These are phyloP conservation scores for Wolfiporia cocos DNA, from an alignment of 1,284 basidiomycete species.

Conservation along the genomic window DNA sequence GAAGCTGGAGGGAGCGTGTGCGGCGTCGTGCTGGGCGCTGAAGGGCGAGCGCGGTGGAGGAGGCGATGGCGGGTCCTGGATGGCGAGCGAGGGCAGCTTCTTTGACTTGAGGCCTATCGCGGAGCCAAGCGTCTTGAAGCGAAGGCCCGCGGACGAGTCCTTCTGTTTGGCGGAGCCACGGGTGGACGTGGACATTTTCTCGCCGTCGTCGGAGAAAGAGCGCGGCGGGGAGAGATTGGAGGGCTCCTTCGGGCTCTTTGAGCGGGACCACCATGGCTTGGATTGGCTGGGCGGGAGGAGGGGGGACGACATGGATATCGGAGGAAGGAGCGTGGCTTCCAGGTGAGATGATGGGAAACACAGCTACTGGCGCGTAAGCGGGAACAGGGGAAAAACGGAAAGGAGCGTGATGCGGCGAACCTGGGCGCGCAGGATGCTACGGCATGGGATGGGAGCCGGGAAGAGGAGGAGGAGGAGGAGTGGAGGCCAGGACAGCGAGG, in stretches of 20 bases:
- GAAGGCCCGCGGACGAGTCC: constrained; percentile 27
- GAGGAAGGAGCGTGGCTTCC: constrained; percentile 22
- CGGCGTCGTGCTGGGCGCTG: constrained; percentile 21
- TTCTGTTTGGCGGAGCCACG: constrained; percentile 15
- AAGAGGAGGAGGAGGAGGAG: no score
- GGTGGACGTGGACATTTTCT: constrained; percentile 14
- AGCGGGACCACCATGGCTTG: constrained; percentile 31
- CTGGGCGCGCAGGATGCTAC: no score
- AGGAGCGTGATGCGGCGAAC: no score
- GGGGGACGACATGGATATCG: constrained; percentile 21
- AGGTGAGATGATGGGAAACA: constrained; percentile 1
- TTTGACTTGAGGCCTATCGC: constrained; percentile 60
- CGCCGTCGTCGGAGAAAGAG: constrained; percentile 16
- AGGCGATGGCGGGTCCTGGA: constrained; percentile 39
- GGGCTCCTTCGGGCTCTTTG: constrained; percentile 24
- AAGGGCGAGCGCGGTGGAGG: constrained; percentile 14
- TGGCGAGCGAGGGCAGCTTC: constrained; percentile 45
- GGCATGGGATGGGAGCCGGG: no score
- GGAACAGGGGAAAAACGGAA: background rate
- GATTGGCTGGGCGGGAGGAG: constrained; percentile 14
- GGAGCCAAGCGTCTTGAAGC: constrained; percentile 47
- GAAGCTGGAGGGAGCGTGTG: constrained; percentile 21
- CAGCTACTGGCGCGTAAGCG: background rate
- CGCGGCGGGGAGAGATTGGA: constrained; percentile 12
- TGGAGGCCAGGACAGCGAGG: no score